Evolutionary conservation across 1,139 yeast species (phyloP).

Genomic region (Hyphopichia fennica): DNA sequence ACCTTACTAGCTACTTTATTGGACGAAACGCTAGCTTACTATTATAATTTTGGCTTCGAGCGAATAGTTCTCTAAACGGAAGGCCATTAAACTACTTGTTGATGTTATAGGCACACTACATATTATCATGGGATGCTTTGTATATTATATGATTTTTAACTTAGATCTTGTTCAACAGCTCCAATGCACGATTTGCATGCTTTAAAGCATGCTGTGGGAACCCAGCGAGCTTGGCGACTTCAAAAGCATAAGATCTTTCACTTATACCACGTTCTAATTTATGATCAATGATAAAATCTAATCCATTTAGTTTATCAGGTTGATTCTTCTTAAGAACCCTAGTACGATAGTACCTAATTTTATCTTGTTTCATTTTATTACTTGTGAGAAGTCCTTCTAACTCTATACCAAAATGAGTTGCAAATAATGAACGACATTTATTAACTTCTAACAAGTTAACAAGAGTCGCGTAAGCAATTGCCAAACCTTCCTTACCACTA

Average conservation of each 20-base stretch:
- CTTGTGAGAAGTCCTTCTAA: constrained; percentile 34
- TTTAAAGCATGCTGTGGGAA: constrained; percentile 65
- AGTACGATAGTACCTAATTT: constrained; percentile 53
- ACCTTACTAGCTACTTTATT: background rate
- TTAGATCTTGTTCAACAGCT: constrained; percentile 7
- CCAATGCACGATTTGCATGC: constrained; percentile 46
- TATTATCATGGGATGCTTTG: too few relatives aligned
- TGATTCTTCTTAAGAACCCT: constrained; percentile 26
- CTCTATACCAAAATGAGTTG: constrained; percentile 89
- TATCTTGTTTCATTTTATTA: constrained; percentile 25
- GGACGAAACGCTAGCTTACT: background rate
- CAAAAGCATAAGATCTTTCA: constrained; percentile 77
- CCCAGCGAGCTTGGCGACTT: constrained; percentile 82
- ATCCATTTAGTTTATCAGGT: constrained; percentile 10
- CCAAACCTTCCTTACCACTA: constrained; percentile 82
- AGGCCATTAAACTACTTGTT: too few relatives aligned
- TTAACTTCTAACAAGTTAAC: constrained; percentile 55
- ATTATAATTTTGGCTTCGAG: too few relatives aligned
- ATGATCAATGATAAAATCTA: constrained; percentile 55
- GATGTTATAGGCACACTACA: too few relatives aligned
- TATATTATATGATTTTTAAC: too few relatives aligned
- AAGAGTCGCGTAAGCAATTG: constrained; percentile 84
- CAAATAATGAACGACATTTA: constrained; percentile 78
- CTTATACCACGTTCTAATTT: constrained; percentile 70
- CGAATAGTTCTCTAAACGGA: too few relatives aligned